Evolutionary conservation across 1,139 yeast species (phyloP), one percentile per base, ranked within the genome.

Genomic region (Blastobotrys petasosporus): DNA sequence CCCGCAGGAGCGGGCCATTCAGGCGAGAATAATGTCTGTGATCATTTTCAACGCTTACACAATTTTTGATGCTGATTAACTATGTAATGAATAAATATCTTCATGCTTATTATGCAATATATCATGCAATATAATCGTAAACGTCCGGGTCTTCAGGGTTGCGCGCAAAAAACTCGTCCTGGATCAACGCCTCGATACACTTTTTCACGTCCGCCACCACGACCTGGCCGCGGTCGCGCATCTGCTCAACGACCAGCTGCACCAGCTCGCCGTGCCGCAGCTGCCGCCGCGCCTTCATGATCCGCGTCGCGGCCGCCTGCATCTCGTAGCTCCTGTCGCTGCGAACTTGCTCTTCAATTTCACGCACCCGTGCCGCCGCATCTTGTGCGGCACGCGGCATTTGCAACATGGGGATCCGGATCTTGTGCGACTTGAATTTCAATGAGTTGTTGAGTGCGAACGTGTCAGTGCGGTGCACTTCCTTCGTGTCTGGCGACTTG

Each of bases 1-100:
- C 55, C 82, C 85, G 4, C 86, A 82, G 51, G 96, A 87, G 57
- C 77, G 88, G 66, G 82, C 85, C 48, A 79, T 77, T 53, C 94
- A 88, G 67, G 85, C 88, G 50, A 77, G 80, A 51, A 85, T 87
- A 4, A 77, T 90, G 58, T 95, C 88, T 62, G 92, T 88, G 50
- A 75, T 90, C 58, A 78, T 90, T 70, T 66, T 73, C 52, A 87
- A 86, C 58, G 92, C 95, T n/a, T 80, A 78, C 53, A 94, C 85
- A 51, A 88, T 90, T 35, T 88, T 88, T 62, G 95, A 87, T 57
- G 82, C 88, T 2, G 82, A 77, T 54, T 71, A 62, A 28, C 25
- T 7, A 20, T 20, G n/a, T 4, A 33, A 33, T 16, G 8, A 34
- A 16, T 20, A 20, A 4, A 20, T 20, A 20, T 20, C 7, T 20